Base-by-base conservation (phyloP, 129 eudicot genomes). In the Arctium lappa region DNA sequence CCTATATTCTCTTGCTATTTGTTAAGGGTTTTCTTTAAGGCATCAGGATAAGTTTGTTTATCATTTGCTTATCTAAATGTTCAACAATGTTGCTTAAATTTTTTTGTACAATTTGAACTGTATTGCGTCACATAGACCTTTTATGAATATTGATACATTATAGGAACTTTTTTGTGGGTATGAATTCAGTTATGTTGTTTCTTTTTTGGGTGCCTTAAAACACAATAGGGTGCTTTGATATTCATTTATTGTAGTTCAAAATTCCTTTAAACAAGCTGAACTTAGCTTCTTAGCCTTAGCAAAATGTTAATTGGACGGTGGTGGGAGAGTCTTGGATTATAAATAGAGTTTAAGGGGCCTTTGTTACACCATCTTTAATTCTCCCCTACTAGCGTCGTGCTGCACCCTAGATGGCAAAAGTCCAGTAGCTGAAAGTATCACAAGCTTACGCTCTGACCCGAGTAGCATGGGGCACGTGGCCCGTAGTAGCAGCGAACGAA, bases 261-360 rank as follows among this genome's bases (percentile, higher is more conserved):
- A 32, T n/a, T 7, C 50, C 44, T 12, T 30, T 63, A 40, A n/a
- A 16, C 75, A 31, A 75, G 68, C 31, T 6, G 38, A 42, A 75
- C 74, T 42, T 82, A 74, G 75, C 68, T 82, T 82, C 69, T 65
- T 63, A 50, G 42, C 39, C 30, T 37, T 8, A 1, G 5, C 22
- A 40, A 39, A 10, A 12, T 22, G 8, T 48, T 9, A 8, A 13
- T 50, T 22, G 15, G 40, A 53, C 27, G 31, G 63, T n/a, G 33
- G 44, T 63, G 69, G 69, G 69, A 63, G 69, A n/a, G 31, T 63
- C 69, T 1, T 63, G 1, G 30, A 11, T 63, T 63, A 18, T 63
- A n/a, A 16, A 18, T 18, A n/a, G 69, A 32, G 30, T n/a, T 5
- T 63, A 22, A 6, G 31, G 31, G 27, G 30, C 4, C 69, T n/a